A percentile compares a stretch with the other conserved stretches of the same genome.
These are phyloP conservation scores for Monilinia aucupariae DNA, from an alignment of 2,329 filamentous ascomycete genomes.

Conservation along the genomic window DNA sequence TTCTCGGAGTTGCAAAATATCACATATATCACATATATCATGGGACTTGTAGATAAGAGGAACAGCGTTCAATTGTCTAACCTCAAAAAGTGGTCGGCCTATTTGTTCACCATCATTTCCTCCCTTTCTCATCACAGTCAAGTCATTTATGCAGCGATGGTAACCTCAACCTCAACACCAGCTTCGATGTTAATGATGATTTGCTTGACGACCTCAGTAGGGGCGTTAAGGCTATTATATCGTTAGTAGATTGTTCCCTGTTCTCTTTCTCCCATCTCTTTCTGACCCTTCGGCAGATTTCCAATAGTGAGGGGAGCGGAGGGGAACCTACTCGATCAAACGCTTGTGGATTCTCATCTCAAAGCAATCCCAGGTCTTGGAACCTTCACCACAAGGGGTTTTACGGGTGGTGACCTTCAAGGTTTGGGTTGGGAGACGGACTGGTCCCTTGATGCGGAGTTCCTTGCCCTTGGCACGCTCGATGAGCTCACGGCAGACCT, in stretches of 20 bases:
- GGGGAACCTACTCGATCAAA: slow-evolving; percentile 71
- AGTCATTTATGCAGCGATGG: slow-evolving; percentile 68
- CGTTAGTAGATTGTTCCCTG: slow-evolving; percentile 21
- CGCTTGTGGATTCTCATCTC: slow-evolving; percentile 99
- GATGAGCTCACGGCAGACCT: slow-evolving; percentile 96
- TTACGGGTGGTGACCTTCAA: slow-evolving; percentile 78
- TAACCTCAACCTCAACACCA: slow-evolving; percentile 89
- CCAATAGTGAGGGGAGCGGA: neutral
- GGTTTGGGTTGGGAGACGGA: slow-evolving; percentile 95
- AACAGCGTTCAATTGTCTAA: slow-evolving; percentile 17
- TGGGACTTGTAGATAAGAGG: neutral
- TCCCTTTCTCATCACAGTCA: slow-evolving; percentile 13
- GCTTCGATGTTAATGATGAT: slow-evolving; percentile 96
- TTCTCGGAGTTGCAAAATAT: neutral
- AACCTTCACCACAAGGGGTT: slow-evolving; percentile 99
- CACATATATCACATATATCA: neutral
- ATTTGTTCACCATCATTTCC: slow-evolving; percentile 12
- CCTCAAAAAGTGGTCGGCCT: slow-evolving; percentile 4
- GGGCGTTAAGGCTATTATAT: slow-evolving; percentile 70
- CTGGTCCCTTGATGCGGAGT: slow-evolving; percentile 95
- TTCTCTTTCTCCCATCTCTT: too few species aligned
- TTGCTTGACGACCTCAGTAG: slow-evolving; percentile 95
- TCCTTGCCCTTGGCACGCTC: slow-evolving; percentile 99
- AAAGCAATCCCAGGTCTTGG: slow-evolving; percentile 98
- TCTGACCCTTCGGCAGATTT: neutral